Percentiles rank a stretch among this genome's conserved stretches.
phyloP scores from a whole-genome alignment of 148 eudicot species.

The Vaccinium vitisidaea region DNA sequence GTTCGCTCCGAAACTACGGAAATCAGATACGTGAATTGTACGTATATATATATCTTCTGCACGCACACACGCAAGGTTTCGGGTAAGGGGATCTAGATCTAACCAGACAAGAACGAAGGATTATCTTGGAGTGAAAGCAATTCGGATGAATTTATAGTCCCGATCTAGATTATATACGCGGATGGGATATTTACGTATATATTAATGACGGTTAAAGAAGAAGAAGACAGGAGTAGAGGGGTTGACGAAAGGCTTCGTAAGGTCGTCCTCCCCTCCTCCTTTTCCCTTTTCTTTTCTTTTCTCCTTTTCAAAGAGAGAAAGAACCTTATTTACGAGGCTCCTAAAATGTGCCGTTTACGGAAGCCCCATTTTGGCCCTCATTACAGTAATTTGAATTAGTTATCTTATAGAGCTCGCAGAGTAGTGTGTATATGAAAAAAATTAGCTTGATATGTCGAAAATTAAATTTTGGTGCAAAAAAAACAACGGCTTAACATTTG shows the following conservation, averaged over 20 bases:
- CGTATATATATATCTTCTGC: neutral
- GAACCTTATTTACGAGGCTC: too few species aligned
- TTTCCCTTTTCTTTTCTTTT: neutral
- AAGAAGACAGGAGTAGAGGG: neutral
- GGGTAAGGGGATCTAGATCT: neutral
- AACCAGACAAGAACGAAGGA: neutral
- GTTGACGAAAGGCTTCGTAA: neutral
- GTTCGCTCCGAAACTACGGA: neutral
- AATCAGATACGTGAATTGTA: neutral
- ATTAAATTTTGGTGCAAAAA: too few species aligned
- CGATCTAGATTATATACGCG: neutral
- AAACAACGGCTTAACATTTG: too few species aligned
- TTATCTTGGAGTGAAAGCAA: neutral
- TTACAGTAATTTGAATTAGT: too few species aligned
- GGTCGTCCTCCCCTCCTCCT: neutral
- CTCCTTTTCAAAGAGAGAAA: too few species aligned
- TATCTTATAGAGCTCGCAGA: too few species aligned
- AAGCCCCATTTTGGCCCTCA: too few species aligned
- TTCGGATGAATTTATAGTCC: neutral
- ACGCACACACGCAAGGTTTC: neutral
- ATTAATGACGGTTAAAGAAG: conserved; percentile 3
- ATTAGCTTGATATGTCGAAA: too few species aligned
- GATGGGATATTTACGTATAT: neutral
- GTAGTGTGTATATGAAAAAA: too few species aligned
- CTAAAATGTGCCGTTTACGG: too few species aligned